Base-by-base conservation (phyloP, 129 eudicot genomes). In the Centella asiatica region DNA sequence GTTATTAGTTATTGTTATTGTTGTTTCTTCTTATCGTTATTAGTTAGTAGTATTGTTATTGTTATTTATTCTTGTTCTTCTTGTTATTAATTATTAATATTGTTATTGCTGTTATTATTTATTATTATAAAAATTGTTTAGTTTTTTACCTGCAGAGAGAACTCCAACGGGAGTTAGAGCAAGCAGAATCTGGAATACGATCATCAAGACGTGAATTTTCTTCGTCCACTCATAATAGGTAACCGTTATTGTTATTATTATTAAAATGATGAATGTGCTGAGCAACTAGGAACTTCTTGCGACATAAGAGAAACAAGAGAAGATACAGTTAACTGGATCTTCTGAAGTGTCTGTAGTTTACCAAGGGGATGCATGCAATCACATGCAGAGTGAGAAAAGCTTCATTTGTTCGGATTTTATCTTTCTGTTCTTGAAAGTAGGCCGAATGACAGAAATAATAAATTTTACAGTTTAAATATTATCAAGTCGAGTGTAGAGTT, bases 161-260 rank as follows among this genome's bases (percentile, higher is more conserved):
- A 68, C 77, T 90, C 55, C 95, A 86, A 58, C 81, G 95, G 34
- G 97, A 90, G 57, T 70, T 86, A 22, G 97, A 90, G 79, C 97
- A 86, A 70, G 83, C 83, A 1, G 97, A 90, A 65, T 67, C 93
- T 22, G 95, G 92, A 55, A 39, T 81, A 39, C 82, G 93, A 49
- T 76, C 86, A 59, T 80, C 94, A 57, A 71, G 95, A 64, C 78
- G 95, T 67, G 97, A 90, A 54, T 79, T 83, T 77, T 46, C 83
- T 50, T 67, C 96, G 29, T 78, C 97, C 32, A 67, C 69, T 37
- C 81, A 78, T 68, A 81, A 77, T 65, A 83, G 95, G 97, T 86
- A 69, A 25, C 78, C 53, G 17, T 61, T 72, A 29, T 1, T 4
- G 15, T 34, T 25, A 11, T 8, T 11, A 24, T 17, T 5, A 7